Evolutionary conservation across 805 yeast species (phyloP).

Genomic region (Dipodascus geniculatus): DNA sequence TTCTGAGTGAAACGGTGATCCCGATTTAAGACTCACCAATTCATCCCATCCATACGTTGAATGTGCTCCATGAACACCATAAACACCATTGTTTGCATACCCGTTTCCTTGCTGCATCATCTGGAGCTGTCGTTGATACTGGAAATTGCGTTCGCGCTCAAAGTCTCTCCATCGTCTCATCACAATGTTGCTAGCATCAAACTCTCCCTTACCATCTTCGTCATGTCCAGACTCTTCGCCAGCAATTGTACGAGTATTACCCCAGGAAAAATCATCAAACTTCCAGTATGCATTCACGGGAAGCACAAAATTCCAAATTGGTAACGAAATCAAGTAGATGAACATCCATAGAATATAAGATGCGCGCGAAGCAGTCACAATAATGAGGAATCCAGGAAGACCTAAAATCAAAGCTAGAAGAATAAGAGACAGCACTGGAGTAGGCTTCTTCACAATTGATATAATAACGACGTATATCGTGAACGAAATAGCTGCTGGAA

Average conservation of each 20-base stretch:
- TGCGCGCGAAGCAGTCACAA: constrained; percentile 65
- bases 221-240: constrained; percentile 58
- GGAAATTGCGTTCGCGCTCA: constrained; percentile 51
- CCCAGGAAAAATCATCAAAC: constrained; percentile 95
- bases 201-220: constrained; percentile 63
- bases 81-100: neutral
- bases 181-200: constrained; percentile 79
- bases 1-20: neutral
- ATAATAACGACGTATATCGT: constrained; percentile 67
- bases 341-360: constrained; percentile 70
- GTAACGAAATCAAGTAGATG: constrained; percentile 67
- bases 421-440: constrained; percentile 67
- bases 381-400: constrained; percentile 70
- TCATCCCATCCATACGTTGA: neutral
- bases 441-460: constrained; percentile 63
- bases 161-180: constrained; percentile 95
- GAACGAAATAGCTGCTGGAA: constrained; percentile 79
- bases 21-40: neutral
- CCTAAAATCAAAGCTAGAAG: constrained; percentile 73
- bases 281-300: constrained; percentile 90
- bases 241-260: constrained; percentile 76
- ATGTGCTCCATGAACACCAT: too few species aligned
- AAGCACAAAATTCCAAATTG: constrained; percentile 83
- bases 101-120: neutral
- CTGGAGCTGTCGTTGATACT: neutral